A percentile compares a stretch with the other conserved stretches of the same genome.
phyloP scores from a whole-genome alignment of 2,329 filamentous ascomycete genomes.

The Laburnicola sp. region DNA sequence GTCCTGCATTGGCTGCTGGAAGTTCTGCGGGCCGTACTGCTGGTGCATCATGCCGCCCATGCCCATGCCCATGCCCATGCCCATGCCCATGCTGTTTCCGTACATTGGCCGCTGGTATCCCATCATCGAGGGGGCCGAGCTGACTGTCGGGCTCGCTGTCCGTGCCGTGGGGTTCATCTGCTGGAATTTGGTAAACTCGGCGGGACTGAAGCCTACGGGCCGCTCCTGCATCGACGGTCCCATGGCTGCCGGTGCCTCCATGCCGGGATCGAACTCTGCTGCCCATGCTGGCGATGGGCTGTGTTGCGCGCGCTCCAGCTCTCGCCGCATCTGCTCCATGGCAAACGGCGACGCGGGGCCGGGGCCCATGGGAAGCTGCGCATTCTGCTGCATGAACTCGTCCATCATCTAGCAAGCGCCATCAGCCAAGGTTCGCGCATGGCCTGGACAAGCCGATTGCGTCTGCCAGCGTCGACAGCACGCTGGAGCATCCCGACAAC shows the following conservation, averaged over 20 bases:
- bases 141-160: slow-evolving; percentile 62
- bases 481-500: slow-evolving; percentile 14
- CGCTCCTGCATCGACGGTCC: slow-evolving; percentile 67
- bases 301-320: slow-evolving; percentile 60
- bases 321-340: slow-evolving; percentile 68
- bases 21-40: slow-evolving; percentile 49
- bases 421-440: slow-evolving; percentile 31
- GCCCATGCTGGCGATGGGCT: slow-evolving; percentile 64
- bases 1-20: slow-evolving; percentile 52
- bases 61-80: slow-evolving; percentile 51
- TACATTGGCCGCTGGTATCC: slow-evolving; percentile 60
- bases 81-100: slow-evolving; percentile 56
- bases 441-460: slow-evolving; percentile 1
- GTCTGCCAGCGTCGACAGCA: neutral
- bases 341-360: slow-evolving; percentile 61
- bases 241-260: slow-evolving; percentile 67
- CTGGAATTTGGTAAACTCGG: slow-evolving; percentile 87
- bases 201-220: slow-evolving; percentile 66
- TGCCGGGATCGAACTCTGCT: slow-evolving; percentile 63
- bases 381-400: slow-evolving; percentile 82
- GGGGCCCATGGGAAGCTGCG: slow-evolving; percentile 59
- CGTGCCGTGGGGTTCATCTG: slow-evolving; percentile 61
- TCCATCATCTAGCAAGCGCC: slow-evolving; percentile 74
- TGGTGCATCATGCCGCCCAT: slow-evolving; percentile 48
- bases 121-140: slow-evolving; percentile 48